phyloP scores from a whole-genome alignment of 1,284 basidiomycete genomes.

The Melampsora abietis-canadensis region DNA sequence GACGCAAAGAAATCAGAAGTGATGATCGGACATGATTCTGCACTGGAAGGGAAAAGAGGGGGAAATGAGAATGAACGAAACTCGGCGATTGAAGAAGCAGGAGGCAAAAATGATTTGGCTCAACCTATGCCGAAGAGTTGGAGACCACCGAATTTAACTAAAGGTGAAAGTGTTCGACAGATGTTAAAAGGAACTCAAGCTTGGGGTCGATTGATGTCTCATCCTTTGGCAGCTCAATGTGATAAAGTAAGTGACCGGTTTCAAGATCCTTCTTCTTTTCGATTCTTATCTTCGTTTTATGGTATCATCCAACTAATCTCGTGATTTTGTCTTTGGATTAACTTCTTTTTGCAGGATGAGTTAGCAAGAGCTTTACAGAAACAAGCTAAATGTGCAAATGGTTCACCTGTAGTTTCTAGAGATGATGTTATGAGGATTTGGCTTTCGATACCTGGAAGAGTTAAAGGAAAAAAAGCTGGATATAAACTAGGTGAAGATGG shows the following conservation, averaged over 20 bases:
- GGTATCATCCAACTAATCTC: too few species aligned
- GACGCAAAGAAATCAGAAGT: too few species aligned
- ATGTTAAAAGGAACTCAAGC: conserved; percentile 1
- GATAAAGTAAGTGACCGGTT: neutral
- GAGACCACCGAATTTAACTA: neutral
- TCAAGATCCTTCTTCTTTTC: neutral
- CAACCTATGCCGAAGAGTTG: too few species aligned
- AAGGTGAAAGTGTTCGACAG: neutral
- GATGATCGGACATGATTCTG: too few species aligned
- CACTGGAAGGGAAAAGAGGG: too few species aligned
- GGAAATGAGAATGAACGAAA: neutral
- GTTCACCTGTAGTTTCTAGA: neutral
- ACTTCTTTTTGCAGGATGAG: neutral
- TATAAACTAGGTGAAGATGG: conserved; percentile 3
- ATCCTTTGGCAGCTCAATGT: neutral
- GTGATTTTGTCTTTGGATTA: too few species aligned
- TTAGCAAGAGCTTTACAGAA: conserved; percentile 2
- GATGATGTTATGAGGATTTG: conserved; percentile 2
- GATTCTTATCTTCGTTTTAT: too few species aligned
- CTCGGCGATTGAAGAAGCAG: neutral
- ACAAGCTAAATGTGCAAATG: neutral
- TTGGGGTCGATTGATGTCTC: neutral
- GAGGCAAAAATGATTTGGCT: neutral
- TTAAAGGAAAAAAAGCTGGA: neutral
- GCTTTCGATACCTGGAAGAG: neutral